Evolutionary conservation across 306 rosid species (phyloP).

Genomic region (Datisca glomerata): DNA sequence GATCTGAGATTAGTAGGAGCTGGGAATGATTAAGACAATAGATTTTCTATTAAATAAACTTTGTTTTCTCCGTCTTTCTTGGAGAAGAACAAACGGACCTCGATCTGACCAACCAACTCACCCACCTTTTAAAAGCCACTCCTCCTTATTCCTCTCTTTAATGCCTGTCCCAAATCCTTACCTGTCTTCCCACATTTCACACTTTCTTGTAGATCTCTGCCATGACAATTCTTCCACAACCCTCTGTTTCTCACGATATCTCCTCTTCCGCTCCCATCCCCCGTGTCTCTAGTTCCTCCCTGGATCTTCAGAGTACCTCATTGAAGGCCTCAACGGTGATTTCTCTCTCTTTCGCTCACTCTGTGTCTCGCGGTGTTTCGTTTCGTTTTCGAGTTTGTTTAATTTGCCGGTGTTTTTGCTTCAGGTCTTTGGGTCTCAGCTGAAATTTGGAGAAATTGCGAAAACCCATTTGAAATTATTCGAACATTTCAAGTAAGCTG

Average conservation of each 20-base stretch:
- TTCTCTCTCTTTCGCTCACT: neutral
- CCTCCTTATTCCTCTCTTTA: constrained; percentile 2
- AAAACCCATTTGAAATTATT: constrained; percentile 30
- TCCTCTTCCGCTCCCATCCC: constrained; percentile 12
- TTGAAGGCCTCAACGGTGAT: constrained; percentile 25
- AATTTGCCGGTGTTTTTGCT: constrained; percentile 2
- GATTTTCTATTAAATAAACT: constrained; percentile 6
- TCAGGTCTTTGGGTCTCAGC: constrained; percentile 45
- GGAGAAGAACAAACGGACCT: constrained; percentile 42
- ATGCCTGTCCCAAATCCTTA: constrained; percentile 16
- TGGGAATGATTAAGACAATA: neutral
- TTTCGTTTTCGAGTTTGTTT: constrained; percentile 5
- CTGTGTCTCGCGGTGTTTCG: neutral
- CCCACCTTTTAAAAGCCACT: constrained; percentile 4
- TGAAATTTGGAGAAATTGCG: constrained; percentile 23
- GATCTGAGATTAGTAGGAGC: neutral
- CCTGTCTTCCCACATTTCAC: constrained; percentile 14
- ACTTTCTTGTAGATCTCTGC: constrained; percentile 11
- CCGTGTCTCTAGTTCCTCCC: constrained; percentile 10
- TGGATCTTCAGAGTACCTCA: constrained; percentile 9
- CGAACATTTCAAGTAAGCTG: constrained; percentile 31
- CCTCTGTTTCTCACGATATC: constrained; percentile 31
- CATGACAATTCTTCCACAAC: constrained; percentile 48
- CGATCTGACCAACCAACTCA: constrained; percentile 33
- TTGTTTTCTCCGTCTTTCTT: constrained; percentile 94